Percentiles rank a stretch among this genome's conserved stretches.
Conservation (phyloP, 768 basidiomycete species). For the Psilocybe subaeruginosa region DNA sequence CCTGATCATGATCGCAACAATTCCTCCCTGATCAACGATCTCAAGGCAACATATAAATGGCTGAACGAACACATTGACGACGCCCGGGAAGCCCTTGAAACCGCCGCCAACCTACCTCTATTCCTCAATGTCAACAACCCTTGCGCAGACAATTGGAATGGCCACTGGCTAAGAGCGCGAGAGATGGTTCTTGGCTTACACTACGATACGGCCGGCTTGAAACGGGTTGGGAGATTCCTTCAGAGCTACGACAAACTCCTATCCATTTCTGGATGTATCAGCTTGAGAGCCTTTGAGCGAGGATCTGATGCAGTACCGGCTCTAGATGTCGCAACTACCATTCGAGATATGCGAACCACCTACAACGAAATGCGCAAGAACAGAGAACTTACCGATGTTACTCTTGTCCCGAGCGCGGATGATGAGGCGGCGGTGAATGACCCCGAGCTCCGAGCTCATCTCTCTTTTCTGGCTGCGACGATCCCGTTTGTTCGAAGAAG, state of each 20-base stretch:
- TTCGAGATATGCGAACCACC: constrained; percentile 16
- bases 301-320: background rate
- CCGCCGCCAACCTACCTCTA: constrained; percentile 25
- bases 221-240: constrained; percentile 34
- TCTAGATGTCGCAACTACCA: background rate
- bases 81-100: constrained; percentile 19
- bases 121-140: constrained; percentile 51
- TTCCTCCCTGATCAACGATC: constrained; percentile 14
- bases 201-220: constrained; percentile 25
- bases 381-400: constrained; percentile 35
- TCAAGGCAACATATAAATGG: constrained; percentile 27
- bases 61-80: constrained; percentile 25
- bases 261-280: constrained; percentile 29
- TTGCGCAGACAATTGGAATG: constrained; percentile 30
- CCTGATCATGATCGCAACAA: constrained; percentile 4
- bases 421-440: background rate
- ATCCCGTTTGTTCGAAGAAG: constrained; percentile 29
- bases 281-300: constrained; percentile 8
- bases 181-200: constrained; percentile 39
- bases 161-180: constrained; percentile 35
- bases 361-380: constrained; percentile 38
- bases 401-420: constrained; percentile 21
- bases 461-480: constrained; percentile 10
- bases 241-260: constrained; percentile 32
- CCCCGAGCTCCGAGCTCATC: constrained; percentile 14